Evolutionary conservation across 2,329 filamentous ascomycete genomes (phyloP).

Genomic region (Phaeoacremonium minimum): DNA sequence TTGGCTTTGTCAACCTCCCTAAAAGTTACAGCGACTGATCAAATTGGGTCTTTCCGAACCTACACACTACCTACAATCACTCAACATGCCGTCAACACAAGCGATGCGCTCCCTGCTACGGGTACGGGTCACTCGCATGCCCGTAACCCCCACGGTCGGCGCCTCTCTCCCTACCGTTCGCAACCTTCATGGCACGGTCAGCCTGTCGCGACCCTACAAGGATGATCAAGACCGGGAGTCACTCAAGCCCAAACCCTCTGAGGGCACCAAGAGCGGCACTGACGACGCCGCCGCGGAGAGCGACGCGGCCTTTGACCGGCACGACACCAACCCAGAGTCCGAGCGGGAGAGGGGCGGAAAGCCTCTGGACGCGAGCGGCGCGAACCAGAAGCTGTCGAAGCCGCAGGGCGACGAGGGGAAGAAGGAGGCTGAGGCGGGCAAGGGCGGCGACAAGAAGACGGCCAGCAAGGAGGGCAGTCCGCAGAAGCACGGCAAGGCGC

Average conservation of each 20-base stretch:
- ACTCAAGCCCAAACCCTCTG: slow-evolving; percentile 60
- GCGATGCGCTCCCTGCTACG: slow-evolving; percentile 8
- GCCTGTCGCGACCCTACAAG: slow-evolving; percentile 35
- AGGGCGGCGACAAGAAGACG: slow-evolving; percentile 24
- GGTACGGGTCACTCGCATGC: slow-evolving; percentile 3
- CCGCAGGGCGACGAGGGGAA: slow-evolving; percentile 27
- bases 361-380: slow-evolving; percentile 36
- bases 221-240: slow-evolving; percentile 53
- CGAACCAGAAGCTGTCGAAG: slow-evolving; percentile 38
- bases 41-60: no score
- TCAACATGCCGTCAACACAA: slow-evolving; percentile 5
- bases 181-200: slow-evolving; percentile 25
- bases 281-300: slow-evolving; percentile 55
- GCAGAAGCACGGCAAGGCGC: slow-evolving; percentile 24
- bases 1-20: no score
- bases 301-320: slow-evolving; percentile 65
- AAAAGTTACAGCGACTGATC: no score
- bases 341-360: slow-evolving; percentile 38
- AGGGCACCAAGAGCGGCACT: slow-evolving; percentile 64
- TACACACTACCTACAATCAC: no score
- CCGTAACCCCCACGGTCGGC: slow-evolving; percentile 4
- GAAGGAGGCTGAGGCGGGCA: slow-evolving; percentile 23
- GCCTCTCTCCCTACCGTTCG: slow-evolving; percentile 10
- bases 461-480: slow-evolving; percentile 23
- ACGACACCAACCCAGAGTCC: slow-evolving; percentile 62